These are phyloP conservation scores for Ceratocystis cacaofunesta DNA, from an alignment of 2,329 filamentous ascomycete genomes.

Conservation along the genomic window DNA sequence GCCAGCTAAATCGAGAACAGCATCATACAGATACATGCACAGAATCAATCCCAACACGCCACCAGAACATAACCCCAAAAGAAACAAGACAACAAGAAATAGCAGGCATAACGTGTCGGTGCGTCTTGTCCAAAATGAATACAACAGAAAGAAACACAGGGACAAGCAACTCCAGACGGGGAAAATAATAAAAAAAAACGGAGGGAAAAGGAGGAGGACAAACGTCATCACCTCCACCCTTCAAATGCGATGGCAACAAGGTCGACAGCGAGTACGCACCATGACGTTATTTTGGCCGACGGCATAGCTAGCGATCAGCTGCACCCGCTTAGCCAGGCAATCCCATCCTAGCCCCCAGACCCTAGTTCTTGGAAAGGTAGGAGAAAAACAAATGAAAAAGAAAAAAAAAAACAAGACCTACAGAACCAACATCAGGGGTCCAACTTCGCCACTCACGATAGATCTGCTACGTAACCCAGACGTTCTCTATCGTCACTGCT, in stretches of 20 bases:
- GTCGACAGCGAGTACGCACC: neutral
- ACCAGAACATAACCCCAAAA: neutral
- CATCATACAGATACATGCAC: neutral
- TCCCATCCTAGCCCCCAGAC: neutral
- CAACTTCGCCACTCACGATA: conserved; percentile 19
- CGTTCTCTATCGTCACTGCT: conserved; percentile 35
- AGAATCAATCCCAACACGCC: neutral
- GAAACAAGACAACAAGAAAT: conserved; percentile 1
- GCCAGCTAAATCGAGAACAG: neutral
- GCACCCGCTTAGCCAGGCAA: neutral
- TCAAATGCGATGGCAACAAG: neutral
- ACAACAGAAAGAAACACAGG: neutral
- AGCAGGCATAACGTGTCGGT: neutral
- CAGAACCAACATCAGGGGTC: neutral
- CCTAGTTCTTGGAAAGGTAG: neutral
- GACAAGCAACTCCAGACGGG: neutral
- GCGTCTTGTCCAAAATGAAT: neutral
- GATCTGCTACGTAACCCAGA: conserved; percentile 42
- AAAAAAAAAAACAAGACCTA: neutral
- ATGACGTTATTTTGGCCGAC: conserved; percentile 1
- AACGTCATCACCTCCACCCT: conserved; percentile 4
- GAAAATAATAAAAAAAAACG: neutral
- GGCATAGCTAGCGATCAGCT: neutral
- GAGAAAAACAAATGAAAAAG: neutral
- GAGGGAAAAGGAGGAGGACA: neutral